These are phyloP conservation scores for Rhodotorula paludigena DNA, from an alignment of 768 basidiomycete genomes.

Conservation along the genomic window DNA sequence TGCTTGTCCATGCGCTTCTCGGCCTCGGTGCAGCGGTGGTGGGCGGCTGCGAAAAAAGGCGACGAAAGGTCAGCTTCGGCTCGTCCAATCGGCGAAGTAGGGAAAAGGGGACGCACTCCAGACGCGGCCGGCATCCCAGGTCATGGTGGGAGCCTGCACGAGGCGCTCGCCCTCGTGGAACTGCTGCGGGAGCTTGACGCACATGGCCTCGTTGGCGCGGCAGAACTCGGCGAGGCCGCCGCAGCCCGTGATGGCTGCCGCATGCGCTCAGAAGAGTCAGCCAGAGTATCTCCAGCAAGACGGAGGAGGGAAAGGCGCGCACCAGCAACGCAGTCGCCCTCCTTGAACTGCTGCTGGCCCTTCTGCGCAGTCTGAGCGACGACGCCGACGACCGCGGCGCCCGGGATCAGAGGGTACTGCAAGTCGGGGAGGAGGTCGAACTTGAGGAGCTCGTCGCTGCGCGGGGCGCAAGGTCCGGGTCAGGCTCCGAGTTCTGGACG, in stretches of 20 bases:
- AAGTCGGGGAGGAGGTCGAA: background rate
- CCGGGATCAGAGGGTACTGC: background rate
- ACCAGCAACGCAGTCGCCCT: background rate
- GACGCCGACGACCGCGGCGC: background rate
- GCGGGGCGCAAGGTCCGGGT: background rate
- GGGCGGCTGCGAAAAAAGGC: slow-evolving; percentile 2
- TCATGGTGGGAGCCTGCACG: background rate
- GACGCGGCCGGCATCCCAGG: slow-evolving; percentile 7
- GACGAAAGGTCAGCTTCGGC: background rate
- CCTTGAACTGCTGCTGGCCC: background rate
- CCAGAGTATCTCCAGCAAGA: too few relatives aligned
- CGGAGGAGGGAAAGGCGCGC: background rate
- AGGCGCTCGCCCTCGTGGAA: slow-evolving; percentile 3
- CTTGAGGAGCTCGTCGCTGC: background rate
- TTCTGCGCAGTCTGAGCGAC: background rate
- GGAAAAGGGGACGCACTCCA: background rate
- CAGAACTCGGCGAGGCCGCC: slow-evolving; percentile 17
- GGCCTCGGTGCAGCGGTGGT: slow-evolving; percentile 4
- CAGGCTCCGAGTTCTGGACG: background rate
- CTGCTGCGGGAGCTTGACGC: background rate
- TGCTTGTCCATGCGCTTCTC: background rate
- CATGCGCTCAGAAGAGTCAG: too few relatives aligned
- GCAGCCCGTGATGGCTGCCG: slow-evolving; percentile 4
- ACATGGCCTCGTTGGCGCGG: slow-evolving; percentile 9
- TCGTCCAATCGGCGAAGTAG: background rate